Percentiles rank a stretch among this genome's conserved stretches.
Evolutionary conservation across 768 basidiomycete genomes (phyloP).

Genomic region (Pleurotus giganteus): DNA sequence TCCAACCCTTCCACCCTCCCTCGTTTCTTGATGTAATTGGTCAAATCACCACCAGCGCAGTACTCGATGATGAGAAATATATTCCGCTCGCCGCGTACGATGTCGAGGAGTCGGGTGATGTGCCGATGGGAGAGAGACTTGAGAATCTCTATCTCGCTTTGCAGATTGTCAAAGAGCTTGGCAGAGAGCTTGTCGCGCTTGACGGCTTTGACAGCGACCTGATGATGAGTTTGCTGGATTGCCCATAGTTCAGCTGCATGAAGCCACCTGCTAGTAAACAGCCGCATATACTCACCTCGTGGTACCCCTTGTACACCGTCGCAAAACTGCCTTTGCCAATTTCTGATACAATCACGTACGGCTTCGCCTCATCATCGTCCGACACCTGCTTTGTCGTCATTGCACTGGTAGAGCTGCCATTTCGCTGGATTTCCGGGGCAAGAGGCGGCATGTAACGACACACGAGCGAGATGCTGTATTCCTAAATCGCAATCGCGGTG

Average conservation of each 20-base stretch:
- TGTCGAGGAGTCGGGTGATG: constrained; percentile 90
- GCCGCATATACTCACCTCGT: constrained; percentile 68
- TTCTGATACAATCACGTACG: constrained; percentile 73
- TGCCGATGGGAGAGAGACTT: constrained; percentile 92
- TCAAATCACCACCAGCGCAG: constrained; percentile 94
- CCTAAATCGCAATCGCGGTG: background rate
- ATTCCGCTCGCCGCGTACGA: constrained; percentile 75
- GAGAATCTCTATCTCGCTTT: constrained; percentile 95
- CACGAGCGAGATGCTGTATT: background rate
- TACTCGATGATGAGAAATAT: constrained; percentile 98
- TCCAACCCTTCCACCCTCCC: constrained; percentile 89
- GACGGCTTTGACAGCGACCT: constrained; percentile 94
- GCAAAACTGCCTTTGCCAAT: constrained; percentile 95
- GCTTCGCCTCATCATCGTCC: constrained; percentile 71
- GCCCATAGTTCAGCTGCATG: background rate
- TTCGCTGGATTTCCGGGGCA: constrained; percentile 1
- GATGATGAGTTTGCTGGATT: constrained; percentile 66
- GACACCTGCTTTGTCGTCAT: constrained; percentile 15
- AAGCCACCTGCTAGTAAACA: background rate
- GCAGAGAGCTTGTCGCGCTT: constrained; percentile 82
- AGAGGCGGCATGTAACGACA: constrained; percentile 6
- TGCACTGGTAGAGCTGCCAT: constrained; percentile 4
- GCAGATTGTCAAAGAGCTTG: constrained; percentile 96
- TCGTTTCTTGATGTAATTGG: constrained; percentile 97
- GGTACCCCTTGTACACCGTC: constrained; percentile 92